Base-by-base conservation (phyloP, 1,284 basidiomycete species). In the Ustilago shanxiensis region DNA sequence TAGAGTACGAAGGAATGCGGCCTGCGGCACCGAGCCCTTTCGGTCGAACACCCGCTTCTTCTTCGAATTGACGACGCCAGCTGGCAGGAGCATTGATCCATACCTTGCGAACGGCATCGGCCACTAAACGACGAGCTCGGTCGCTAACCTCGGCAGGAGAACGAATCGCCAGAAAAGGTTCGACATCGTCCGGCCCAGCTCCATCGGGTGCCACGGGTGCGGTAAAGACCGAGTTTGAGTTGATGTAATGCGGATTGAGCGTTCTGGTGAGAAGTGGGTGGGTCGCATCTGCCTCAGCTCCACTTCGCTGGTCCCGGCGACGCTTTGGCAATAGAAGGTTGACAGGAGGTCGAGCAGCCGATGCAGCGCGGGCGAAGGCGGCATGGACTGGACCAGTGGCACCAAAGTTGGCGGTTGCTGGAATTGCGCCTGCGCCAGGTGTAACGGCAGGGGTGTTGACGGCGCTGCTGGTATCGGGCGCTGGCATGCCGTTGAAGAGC, bases 11-110 rank as follows among this genome's bases (percentile, higher is more conserved):
- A 1, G 66, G 47, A n/a, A 53, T 41, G 4, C 64, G 51, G 16
- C 58, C 58, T 26, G 58, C 20, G 28, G 52, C 22, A 16, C 44
- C 52, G 16, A 61, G 22, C 3, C 61, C 53, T 14, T 59, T 59
- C 26, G 67, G 58, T 29, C 57, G 63, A 6, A 71, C 60, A 2
- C 66, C 63, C 7, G 76, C 79, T 56, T 82, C 81, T 41, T 76
- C 72, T 33, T 82, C 82, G 59, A 82, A 80, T 49, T 82, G 79
- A n/a, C 72, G 67, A 47, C 82, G 64, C 84, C 84, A 85, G 16
- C 69, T 76, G 37, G 83, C 77, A n/a, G 84, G 84, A 7, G 84
- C 83, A 45, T 57, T 79, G 61, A 71, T 49, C 84, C 84, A 85
- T 0, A 83, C 74, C 60, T 81, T 78, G 57, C 82, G 76, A 37